These are phyloP conservation scores for Nitzschia sp. DNA, from an alignment of 108 stramenopile genomes.

Conservation along the genomic window DNA sequence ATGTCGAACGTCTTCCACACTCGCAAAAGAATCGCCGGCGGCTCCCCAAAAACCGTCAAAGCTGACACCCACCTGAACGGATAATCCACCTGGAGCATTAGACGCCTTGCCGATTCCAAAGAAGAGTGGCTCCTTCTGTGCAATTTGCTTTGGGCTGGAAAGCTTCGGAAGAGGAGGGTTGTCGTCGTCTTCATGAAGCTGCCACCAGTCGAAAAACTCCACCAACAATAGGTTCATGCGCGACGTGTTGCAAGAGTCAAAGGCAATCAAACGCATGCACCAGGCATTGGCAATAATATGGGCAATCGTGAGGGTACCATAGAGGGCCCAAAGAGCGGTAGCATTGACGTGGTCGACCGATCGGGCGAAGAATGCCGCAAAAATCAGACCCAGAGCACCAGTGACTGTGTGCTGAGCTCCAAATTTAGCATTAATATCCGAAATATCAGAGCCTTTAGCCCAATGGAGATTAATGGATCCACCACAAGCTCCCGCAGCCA, in stretches of 20 bases:
- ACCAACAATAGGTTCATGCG: slow-evolving; percentile 55
- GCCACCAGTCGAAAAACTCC: slow-evolving; percentile 39
- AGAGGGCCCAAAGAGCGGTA: slow-evolving; percentile 50
- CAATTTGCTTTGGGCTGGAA: slow-evolving; percentile 56
- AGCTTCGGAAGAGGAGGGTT: slow-evolving; percentile 4
- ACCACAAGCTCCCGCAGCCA: slow-evolving; percentile 79
- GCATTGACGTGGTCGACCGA: slow-evolving; percentile 39
- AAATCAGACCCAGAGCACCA: slow-evolving; percentile 72
- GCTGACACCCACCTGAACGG: slow-evolving; percentile 58
- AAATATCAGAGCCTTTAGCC: slow-evolving; percentile 69
- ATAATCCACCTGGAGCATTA: background rate
- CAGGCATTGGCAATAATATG: slow-evolving; percentile 65
- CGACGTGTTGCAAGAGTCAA: slow-evolving; percentile 68
- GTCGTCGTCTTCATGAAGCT: slow-evolving; percentile 3
- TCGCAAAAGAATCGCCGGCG: slow-evolving; percentile 22
- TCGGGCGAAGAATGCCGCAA: slow-evolving; percentile 65
- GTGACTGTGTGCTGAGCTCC: slow-evolving; percentile 83
- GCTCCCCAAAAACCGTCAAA: slow-evolving; percentile 48
- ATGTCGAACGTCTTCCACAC: background rate
- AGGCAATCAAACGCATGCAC: slow-evolving; percentile 75
- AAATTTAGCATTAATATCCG: slow-evolving; percentile 77
- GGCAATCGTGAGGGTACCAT: slow-evolving; percentile 53
- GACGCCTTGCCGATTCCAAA: slow-evolving; percentile 29
- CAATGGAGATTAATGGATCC: slow-evolving; percentile 81
- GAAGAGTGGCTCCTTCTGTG: slow-evolving; percentile 65